Conservation (phyloP, 225 moss, liverwort and hornwort genomes). For the Straminergon stramineum region DNA sequence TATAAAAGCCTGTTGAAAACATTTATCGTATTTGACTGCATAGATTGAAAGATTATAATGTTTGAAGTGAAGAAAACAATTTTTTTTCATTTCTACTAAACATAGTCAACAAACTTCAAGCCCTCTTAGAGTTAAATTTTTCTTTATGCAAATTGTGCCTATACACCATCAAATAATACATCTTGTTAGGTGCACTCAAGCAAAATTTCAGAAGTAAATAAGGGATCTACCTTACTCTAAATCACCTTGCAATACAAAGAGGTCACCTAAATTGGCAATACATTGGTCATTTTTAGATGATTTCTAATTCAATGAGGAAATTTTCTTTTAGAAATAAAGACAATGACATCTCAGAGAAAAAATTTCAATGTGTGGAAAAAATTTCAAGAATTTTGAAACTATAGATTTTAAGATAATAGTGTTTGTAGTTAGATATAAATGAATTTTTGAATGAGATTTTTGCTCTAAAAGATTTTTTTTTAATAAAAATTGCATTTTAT, state of each 20-base stretch:
- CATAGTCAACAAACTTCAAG: fast-evolving
- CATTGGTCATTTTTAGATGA: background rate
- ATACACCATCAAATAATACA: background rate
- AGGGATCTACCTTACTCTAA: background rate
- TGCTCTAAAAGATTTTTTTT: background rate
- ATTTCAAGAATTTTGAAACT: background rate
- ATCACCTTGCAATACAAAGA: background rate
- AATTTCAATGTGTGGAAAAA: background rate
- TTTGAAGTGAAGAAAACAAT: background rate
- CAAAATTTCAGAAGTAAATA: background rate
- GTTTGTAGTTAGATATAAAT: background rate
- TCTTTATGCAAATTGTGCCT: background rate
- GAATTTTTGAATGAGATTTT: background rate
- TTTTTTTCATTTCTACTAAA: background rate
- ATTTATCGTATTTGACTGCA: fast-evolving
- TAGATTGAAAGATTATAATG: background rate
- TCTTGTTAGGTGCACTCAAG: too few relatives aligned
- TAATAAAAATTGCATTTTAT: background rate
- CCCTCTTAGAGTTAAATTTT: background rate
- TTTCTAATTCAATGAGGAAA: background rate
- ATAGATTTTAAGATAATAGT: background rate
- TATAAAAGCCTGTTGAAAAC: background rate
- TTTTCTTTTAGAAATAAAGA: background rate
- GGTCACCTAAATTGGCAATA: background rate
- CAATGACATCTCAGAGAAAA: background rate